phyloP scores from a whole-genome alignment of 1,139 yeast species.

The Yamadazyma atlantica region DNA sequence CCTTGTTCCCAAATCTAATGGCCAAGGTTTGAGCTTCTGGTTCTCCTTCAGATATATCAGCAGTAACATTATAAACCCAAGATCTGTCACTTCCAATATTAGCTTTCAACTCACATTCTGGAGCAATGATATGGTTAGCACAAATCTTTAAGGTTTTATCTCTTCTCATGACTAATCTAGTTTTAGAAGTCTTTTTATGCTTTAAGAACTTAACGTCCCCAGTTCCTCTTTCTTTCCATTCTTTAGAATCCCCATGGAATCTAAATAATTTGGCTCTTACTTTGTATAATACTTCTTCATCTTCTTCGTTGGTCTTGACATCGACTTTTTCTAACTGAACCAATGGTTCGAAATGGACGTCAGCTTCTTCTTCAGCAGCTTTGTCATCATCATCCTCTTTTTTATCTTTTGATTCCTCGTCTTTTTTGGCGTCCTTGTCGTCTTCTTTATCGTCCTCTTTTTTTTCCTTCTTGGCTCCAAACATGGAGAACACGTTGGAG shows the following conservation, averaged over 20 bases:
- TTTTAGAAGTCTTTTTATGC: conserved; percentile 78
- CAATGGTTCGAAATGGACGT: conserved; percentile 94
- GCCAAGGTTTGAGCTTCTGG: conserved; percentile 97
- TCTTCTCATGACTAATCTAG: conserved; percentile 95
- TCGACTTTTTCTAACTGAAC: conserved; percentile 90
- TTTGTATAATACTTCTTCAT: conserved; percentile 85
- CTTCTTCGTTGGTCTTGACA: conserved; percentile 94
- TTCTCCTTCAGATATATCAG: conserved; percentile 93
- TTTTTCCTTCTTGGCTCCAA: conserved; percentile 78
- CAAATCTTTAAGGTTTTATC: conserved; percentile 97
- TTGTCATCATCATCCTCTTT: conserved; percentile 53
- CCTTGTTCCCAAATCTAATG: conserved; percentile 94
- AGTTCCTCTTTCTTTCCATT: conserved; percentile 99
- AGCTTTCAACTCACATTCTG: conserved; percentile 84
- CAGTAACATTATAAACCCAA: conserved; percentile 95
- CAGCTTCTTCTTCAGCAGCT: conserved; percentile 87
- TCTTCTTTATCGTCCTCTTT: conserved; percentile 38
- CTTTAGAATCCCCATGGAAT: conserved; percentile 78
- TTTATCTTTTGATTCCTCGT: conserved; percentile 18
- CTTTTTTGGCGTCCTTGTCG: conserved; percentile 27
- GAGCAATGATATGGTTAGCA: conserved; percentile 90
- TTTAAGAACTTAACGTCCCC: conserved; percentile 96
- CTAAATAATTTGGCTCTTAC: conserved; percentile 94
- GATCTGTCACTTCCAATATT: conserved; percentile 97
- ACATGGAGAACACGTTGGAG: conserved; percentile 83